Conservation (phyloP, 2,329 filamentous ascomycete species). For the Beauveria sp. region DNA sequence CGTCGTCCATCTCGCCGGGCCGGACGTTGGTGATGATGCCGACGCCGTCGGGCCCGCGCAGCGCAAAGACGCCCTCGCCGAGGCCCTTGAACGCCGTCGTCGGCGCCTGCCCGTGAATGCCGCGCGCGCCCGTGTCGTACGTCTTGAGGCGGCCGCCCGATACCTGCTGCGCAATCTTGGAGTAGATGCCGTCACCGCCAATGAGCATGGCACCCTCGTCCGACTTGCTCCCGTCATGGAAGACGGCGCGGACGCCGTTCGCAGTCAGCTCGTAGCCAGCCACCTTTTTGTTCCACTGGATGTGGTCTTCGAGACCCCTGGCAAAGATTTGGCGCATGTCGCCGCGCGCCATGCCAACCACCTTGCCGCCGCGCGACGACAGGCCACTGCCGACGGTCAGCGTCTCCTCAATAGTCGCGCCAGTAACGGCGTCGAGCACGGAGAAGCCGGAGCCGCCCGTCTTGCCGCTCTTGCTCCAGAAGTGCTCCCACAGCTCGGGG, state of each 20-base stretch:
- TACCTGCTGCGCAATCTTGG: conserved; percentile 51
- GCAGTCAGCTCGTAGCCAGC: conserved; percentile 49
- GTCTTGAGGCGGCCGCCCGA: conserved; percentile 50
- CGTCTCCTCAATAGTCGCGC: neutral
- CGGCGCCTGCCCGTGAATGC: conserved; percentile 59
- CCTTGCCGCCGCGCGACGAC: conserved; percentile 46
- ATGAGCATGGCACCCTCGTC: conserved; percentile 52
- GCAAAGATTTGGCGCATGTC: conserved; percentile 56
- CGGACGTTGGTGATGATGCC: conserved; percentile 59
- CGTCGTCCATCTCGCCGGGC: conserved; percentile 50
- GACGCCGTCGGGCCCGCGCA: conserved; percentile 36
- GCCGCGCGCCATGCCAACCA: conserved; percentile 54
- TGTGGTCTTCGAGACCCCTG: conserved; percentile 43
- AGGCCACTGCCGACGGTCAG: conserved; percentile 21
- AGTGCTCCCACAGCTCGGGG: conserved; percentile 38
- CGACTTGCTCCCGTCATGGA: conserved; percentile 52
- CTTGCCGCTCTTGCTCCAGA: conserved; percentile 53
- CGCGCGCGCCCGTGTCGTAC: conserved; percentile 55
- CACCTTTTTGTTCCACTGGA: conserved; percentile 50
- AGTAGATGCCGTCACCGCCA: conserved; percentile 57
- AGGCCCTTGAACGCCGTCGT: conserved; percentile 52
- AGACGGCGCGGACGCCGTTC: conserved; percentile 46
- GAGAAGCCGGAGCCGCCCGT: conserved; percentile 49
- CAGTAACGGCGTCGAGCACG: conserved; percentile 43
- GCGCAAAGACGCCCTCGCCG: conserved; percentile 54